phyloP scores from a whole-genome alignment of 208 protist species.

The Leptomonas pyrrhocoris region DNA sequence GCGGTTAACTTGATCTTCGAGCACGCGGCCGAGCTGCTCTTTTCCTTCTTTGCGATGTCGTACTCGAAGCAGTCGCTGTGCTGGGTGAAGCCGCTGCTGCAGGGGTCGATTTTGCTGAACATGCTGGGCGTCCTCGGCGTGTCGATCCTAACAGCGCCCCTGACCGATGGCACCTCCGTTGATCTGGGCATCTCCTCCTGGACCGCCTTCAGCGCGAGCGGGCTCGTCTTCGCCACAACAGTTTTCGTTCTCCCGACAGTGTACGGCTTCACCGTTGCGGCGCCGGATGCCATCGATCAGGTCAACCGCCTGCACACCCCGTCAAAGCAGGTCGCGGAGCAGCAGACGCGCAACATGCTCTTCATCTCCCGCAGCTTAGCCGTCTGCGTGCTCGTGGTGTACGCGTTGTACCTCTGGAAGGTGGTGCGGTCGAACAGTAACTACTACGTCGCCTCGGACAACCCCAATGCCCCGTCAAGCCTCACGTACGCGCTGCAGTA shows the following conservation, averaged over 20 bases:
- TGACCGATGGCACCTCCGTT: constrained; percentile 25
- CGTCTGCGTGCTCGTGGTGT: constrained; percentile 34
- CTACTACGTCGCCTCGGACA: constrained; percentile 45
- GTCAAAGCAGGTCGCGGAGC: constrained; percentile 7
- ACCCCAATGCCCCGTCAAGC: constrained; percentile 41
- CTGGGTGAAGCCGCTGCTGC: constrained; percentile 59
- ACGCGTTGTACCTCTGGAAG: constrained; percentile 41
- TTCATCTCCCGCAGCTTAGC: constrained; percentile 44
- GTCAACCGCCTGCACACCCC: constrained; percentile 12
- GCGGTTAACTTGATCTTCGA: constrained; percentile 67
- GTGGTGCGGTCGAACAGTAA: constrained; percentile 42
- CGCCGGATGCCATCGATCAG: constrained; percentile 17
- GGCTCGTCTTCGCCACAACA: constrained; percentile 40
- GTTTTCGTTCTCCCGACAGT: constrained; percentile 62
- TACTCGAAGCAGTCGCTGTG: constrained; percentile 39
- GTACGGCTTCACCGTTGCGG: constrained; percentile 39
- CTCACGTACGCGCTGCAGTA: constrained; percentile 50
- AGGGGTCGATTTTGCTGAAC: constrained; percentile 72
- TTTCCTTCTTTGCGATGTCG: constrained; percentile 49
- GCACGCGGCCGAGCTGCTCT: constrained; percentile 59
- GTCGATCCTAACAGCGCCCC: constrained; percentile 43
- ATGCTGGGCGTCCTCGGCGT: constrained; percentile 66
- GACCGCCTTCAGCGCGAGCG: constrained; percentile 40
- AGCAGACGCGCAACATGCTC: constrained; percentile 30
- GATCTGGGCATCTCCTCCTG: constrained; percentile 42